Percentiles rank a stretch among this genome's conserved stretches.
These are phyloP conservation scores for Rauvolfia tetraphylla DNA, from an alignment of 257 asterid genomes.

Conservation along the genomic window DNA sequence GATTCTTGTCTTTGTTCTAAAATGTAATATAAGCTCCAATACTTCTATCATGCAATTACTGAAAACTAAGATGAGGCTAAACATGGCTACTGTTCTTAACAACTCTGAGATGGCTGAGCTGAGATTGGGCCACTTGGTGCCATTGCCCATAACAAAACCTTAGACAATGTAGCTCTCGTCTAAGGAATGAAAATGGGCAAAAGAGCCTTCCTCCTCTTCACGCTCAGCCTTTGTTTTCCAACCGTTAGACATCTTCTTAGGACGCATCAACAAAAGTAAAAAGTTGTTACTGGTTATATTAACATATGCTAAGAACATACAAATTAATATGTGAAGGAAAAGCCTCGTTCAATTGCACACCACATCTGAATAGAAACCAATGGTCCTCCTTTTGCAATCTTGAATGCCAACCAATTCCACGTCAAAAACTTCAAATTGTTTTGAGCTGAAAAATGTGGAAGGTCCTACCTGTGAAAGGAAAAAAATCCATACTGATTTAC, in stretches of 20 bases:
- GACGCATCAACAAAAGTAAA: neutral
- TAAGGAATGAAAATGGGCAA: neutral
- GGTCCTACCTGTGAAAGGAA: constrained; percentile 76
- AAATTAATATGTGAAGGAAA: neutral
- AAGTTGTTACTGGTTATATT: neutral
- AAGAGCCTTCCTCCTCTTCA: neutral
- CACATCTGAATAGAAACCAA: constrained; percentile 92
- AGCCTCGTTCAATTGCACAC: constrained; percentile 51
- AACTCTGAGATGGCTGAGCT: no score
- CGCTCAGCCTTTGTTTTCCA: neutral
- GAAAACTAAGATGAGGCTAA: no score
- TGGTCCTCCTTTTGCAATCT: constrained; percentile 88
- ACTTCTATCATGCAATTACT: no score
- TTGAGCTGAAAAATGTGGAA: constrained; percentile 90
- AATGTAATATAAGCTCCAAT: no score
- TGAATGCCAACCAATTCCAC: constrained; percentile 77
- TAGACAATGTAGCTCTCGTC: no score
- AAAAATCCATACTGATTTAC: neutral
- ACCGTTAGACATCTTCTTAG: neutral
- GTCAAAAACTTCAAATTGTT: constrained; percentile 87
- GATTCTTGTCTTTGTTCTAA: no score
- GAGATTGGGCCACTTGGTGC: no score
- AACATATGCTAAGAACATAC: neutral
- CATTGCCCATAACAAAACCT: no score
- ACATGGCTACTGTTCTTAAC: no score